Conservation (phyloP, 2,329 filamentous ascomycete species). For the Colletotrichum euphorbiae region DNA sequence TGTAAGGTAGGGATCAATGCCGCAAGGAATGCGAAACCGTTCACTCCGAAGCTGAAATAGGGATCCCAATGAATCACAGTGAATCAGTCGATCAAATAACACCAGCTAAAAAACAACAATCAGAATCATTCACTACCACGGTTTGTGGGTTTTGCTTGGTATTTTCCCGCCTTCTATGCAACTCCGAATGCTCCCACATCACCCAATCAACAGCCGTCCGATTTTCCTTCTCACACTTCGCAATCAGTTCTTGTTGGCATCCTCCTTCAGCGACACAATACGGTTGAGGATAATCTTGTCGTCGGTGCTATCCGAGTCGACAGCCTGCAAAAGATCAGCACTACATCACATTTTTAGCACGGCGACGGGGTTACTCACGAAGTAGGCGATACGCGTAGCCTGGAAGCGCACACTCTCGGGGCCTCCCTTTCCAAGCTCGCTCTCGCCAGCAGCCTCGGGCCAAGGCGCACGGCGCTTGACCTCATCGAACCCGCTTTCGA, state of each 20-base stretch:
- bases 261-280: slow-evolving; percentile 92
- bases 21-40: too few species aligned
- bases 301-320: slow-evolving; percentile 82
- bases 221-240: background rate
- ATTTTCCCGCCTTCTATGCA: slow-evolving; percentile 34
- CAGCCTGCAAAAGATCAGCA: slow-evolving; percentile 56
- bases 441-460: slow-evolving; percentile 82
- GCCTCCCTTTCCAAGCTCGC: slow-evolving; percentile 69
- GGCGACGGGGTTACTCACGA: slow-evolving; percentile 59
- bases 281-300: slow-evolving; percentile 90
- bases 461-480: slow-evolving; percentile 80
- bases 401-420: slow-evolving; percentile 89
- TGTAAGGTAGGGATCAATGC: background rate
- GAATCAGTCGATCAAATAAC: slow-evolving; percentile 1
- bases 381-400: slow-evolving; percentile 89
- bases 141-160: slow-evolving; percentile 29
- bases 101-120: background rate
- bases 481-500: slow-evolving; percentile 87
- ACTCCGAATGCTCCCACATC: slow-evolving; percentile 30
- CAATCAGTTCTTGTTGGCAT: slow-evolving; percentile 70
- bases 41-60: background rate
- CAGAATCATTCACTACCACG: slow-evolving; percentile 9
- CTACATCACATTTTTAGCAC: background rate
- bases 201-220: background rate
- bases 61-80: background rate